Percentiles rank a stretch among this genome's conserved stretches.
These are phyloP conservation scores for Elaeis guineensis DNA, from an alignment of 176 grass and related monocot genomes.

Conservation along the genomic window DNA sequence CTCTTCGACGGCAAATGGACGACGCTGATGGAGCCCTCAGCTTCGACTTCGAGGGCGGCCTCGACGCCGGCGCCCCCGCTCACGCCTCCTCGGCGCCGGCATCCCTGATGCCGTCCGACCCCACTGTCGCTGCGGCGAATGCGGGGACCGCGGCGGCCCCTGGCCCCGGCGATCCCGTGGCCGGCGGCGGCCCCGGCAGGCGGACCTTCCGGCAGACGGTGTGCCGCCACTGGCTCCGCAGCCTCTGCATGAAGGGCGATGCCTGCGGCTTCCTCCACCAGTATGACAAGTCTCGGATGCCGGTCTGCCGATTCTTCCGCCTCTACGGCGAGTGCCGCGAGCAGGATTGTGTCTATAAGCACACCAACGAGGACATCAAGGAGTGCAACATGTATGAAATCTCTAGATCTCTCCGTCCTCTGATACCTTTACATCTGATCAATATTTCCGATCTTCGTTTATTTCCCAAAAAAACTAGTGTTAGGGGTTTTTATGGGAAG, in stretches of 20 bases:
- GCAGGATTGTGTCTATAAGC: conserved; percentile 93
- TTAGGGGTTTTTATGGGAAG: no score
- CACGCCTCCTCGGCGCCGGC: conserved; percentile 3
- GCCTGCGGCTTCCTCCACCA: conserved; percentile 95
- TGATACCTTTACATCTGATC: no score
- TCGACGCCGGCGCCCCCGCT: conserved; percentile 29
- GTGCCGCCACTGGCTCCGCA: conserved; percentile 94
- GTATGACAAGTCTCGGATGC: conserved; percentile 99
- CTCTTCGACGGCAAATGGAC: conserved; percentile 26
- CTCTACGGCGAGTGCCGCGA: conserved; percentile 88
- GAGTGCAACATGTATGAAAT: conserved; percentile 87
- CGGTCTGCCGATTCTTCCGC: conserved; percentile 96
- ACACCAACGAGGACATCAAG: conserved; percentile 88
- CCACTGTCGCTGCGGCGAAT: not conserved
- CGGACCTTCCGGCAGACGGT: conserved; percentile 90
- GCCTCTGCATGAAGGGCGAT: conserved; percentile 96
- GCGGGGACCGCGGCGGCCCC: conserved; percentile 12
- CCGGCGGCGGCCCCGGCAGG: conserved; percentile 39
- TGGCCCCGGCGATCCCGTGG: not conserved
- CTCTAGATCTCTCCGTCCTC: not conserved
- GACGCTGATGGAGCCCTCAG: conserved; percentile 72
- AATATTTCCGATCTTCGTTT: no score
- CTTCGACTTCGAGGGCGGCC: conserved; percentile 92
- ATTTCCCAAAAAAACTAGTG: no score
- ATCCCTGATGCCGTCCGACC: conserved; percentile 1